Evolutionary conservation across 768 basidiomycete genomes (phyloP).

Genomic region (Macrolepiota albuminosa): DNA sequence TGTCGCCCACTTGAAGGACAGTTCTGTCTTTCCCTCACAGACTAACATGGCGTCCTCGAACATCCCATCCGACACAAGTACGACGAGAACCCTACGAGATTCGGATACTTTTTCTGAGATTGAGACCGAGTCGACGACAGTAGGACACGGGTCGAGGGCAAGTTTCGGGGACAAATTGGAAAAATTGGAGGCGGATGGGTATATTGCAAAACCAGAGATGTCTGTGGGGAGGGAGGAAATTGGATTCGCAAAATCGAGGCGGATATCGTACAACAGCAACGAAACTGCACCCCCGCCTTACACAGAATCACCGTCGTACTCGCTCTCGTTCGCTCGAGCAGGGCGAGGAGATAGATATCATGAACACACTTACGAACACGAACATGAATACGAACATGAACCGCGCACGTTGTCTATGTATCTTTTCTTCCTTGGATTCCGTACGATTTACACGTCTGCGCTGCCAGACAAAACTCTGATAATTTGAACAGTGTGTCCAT

Average conservation of each 20-base stretch:
- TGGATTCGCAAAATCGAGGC: not conserved
- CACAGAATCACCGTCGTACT: not conserved
- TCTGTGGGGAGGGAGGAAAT: not conserved
- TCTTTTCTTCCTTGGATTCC: slow-evolving; percentile 13
- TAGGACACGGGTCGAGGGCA: not conserved
- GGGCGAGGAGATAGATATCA: not conserved
- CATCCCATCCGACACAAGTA: not conserved
- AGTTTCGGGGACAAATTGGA: not conserved
- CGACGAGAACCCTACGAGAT: not conserved
- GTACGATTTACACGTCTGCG: not conserved
- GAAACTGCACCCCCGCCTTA: not conserved
- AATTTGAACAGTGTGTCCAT: slow-evolving; percentile 6
- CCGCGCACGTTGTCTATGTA: slow-evolving; percentile 9
- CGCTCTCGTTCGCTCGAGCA: not conserved
- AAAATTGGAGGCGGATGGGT: not conserved
- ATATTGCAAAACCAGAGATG: not conserved
- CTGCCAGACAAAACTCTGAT: not conserved
- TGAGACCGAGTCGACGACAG: not conserved
- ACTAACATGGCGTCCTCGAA: not conserved
- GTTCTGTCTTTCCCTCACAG: not conserved
- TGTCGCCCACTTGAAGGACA: not conserved
- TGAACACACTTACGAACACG: not conserved
- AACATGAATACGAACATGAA: not conserved
- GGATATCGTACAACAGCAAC: not conserved
- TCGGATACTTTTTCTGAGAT: not conserved